These are phyloP conservation scores for Claviceps sp. DNA, from an alignment of 2,329 filamentous ascomycete genomes.

Conservation along the genomic window DNA sequence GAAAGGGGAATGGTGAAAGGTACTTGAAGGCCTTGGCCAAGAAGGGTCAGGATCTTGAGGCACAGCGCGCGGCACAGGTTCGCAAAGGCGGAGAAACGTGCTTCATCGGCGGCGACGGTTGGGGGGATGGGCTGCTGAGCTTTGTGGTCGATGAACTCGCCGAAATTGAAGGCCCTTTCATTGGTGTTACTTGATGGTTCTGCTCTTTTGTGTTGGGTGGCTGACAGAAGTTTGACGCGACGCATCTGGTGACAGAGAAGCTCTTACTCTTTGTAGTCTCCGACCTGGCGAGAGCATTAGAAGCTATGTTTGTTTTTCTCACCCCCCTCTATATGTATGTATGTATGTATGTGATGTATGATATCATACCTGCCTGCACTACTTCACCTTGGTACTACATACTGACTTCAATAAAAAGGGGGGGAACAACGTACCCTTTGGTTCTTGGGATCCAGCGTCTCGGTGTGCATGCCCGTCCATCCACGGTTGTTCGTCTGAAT, in stretches of 20 bases:
- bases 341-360: no score
- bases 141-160: conserved; percentile 55
- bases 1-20: conserved; percentile 5
- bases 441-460: conserved; percentile 72
- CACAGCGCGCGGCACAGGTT: conserved; percentile 60
- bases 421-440: conserved; percentile 47
- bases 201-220: neutral
- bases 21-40: conserved; percentile 64
- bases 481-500: conserved; percentile 76
- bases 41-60: conserved; percentile 57
- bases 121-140: conserved; percentile 65
- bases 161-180: conserved; percentile 78
- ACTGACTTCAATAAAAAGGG: no score
- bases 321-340: no score
- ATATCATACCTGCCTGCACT: no score
- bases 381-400: no score
- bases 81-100: conserved; percentile 53
- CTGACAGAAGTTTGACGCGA: no score
- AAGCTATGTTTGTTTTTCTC: neutral
- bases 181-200: neutral
- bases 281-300: conserved; percentile 35
- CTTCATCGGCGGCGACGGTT: conserved; percentile 44
- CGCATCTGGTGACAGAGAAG: neutral
- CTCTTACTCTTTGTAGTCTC: conserved; percentile 74
- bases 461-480: conserved; percentile 78